Base-by-base conservation (phyloP, 2,329 filamentous ascomycete genomes). In the Hyphodiscus sp. region DNA sequence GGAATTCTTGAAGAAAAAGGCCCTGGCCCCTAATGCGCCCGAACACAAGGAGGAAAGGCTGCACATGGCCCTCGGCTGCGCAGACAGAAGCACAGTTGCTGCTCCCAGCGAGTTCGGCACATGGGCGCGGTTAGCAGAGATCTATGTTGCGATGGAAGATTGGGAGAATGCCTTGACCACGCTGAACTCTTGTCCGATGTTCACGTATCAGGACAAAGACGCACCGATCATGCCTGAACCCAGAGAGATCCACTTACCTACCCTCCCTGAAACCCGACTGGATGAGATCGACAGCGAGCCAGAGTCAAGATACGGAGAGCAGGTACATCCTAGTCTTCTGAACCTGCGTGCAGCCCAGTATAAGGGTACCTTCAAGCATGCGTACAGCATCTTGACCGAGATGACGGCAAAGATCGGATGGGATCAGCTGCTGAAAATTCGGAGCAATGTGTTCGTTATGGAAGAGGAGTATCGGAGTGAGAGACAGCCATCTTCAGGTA, bases 161-260 rank as follows among this genome's bases (percentile, higher is more conserved):
- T 99, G 94, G 91, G 94, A 97, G 67, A 83, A 97, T 62, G 94
- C 94, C 0, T 79, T 99, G 20, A 85, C 95, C 5, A 97, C 94
- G 3, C 79, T 99, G 50, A 99, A 99, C 73, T 99, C 94, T 18
- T 99, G 94, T 70, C 94, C 94, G 9, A 99, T 99, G 94, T 99
- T 99, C 71, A 99, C 94, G 7, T 97, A 99, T 70, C 94, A 97
- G 71, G 94, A 99, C 72, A 97, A 96, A 71, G 94, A 99, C 69
- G 87, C 91, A 6, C 94, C 94, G 2, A 74, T 94, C 55, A 92
- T 97, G 87, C 94, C 94, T 1, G 91, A 96, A 66, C 91, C 94
- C 0, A 86, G 87, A 63, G 88, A 91, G 52, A 87, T 97, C 43
- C 83, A 88, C 62, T 80, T 99, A 15, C 94, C 94, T 0, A 88